Evolutionary conservation across 257 asterid genomes (phyloP).

Genomic region (Solanum tarapatanum): DNA sequence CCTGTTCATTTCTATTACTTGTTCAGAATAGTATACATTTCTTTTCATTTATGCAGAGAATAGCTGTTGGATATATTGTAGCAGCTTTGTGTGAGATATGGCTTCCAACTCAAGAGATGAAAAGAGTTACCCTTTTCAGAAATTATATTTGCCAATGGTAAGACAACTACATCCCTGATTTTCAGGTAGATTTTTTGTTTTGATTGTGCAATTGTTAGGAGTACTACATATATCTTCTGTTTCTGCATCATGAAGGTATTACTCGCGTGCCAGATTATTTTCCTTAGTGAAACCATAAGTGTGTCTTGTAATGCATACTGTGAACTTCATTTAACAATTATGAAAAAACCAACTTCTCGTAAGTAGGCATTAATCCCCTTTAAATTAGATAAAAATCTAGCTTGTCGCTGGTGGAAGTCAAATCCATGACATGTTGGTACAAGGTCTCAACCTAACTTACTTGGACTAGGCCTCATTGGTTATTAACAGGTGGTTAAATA

Average conservation of each 20-base stretch:
- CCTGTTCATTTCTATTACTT: background rate
- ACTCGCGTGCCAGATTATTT: background rate
- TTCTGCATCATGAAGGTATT: background rate
- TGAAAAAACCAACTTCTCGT: too few species aligned
- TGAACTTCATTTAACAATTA: too few species aligned
- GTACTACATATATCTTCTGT: background rate
- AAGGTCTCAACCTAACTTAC: background rate
- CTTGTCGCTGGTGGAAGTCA: background rate
- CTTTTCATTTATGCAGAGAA: conserved; percentile 37
- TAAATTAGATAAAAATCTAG: background rate
- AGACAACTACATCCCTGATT: conserved; percentile 7
- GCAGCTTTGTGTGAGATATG: conserved; percentile 78
- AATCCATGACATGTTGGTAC: background rate
- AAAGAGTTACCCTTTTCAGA: conserved; percentile 17
- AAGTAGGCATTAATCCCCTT: background rate
- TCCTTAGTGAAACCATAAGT: background rate
- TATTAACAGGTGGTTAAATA: background rate
- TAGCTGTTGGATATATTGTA: conserved; percentile 58
- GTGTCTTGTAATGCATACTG: too few species aligned
- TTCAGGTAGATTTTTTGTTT: background rate
- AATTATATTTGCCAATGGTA: conserved; percentile 57
- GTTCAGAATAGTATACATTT: background rate
- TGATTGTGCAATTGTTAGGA: background rate
- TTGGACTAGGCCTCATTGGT: background rate
- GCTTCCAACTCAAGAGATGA: conserved; percentile 45